These are phyloP conservation scores for Pogostemon cablin DNA, from an alignment of 257 asterid species.

Conservation along the genomic window DNA sequence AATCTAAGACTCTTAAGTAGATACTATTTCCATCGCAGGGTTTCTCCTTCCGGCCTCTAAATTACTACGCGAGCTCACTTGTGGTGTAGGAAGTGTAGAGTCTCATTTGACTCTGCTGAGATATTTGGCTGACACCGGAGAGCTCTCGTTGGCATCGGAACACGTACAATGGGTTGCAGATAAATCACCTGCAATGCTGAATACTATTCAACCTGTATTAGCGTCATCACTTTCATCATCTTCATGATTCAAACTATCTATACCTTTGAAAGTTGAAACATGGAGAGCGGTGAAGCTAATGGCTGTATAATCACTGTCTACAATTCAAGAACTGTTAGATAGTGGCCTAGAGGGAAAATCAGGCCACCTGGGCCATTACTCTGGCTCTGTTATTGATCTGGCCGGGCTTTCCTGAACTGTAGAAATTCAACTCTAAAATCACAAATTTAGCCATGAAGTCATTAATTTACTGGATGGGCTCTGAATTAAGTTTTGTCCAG, in stretches of 20 bases:
- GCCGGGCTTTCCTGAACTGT: too few species aligned
- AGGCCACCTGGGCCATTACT: too few species aligned
- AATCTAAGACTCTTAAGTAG: background rate
- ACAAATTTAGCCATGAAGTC: too few species aligned
- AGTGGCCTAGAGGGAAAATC: too few species aligned
- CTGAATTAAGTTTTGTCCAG: too few species aligned
- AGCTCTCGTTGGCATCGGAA: conserved; percentile 52
- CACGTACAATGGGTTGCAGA: conserved; percentile 57
- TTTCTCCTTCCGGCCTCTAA: conserved; percentile 49
- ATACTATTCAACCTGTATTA: conserved; percentile 47
- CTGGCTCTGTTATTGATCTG: too few species aligned
- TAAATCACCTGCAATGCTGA: conserved; percentile 47
- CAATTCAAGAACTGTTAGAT: too few species aligned
- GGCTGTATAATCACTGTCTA: too few species aligned
- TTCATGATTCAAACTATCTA: conserved; percentile 26
- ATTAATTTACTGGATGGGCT: too few species aligned
- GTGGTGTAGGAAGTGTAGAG: conserved; percentile 41
- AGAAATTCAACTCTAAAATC: too few species aligned
- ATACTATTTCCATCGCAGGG: conserved; percentile 51
- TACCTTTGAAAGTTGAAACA: too few species aligned
- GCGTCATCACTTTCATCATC: conserved; percentile 44
- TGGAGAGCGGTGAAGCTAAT: too few species aligned
- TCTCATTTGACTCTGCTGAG: conserved; percentile 56
- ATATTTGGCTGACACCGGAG: conserved; percentile 50
- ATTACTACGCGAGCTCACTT: conserved; percentile 41